Percentiles rank a stretch among this genome's conserved stretches.
These are phyloP conservation scores for carrot (Daucus carota) DNA, from an alignment of 129 eudicot species.

Conservation along the genomic window DNA sequence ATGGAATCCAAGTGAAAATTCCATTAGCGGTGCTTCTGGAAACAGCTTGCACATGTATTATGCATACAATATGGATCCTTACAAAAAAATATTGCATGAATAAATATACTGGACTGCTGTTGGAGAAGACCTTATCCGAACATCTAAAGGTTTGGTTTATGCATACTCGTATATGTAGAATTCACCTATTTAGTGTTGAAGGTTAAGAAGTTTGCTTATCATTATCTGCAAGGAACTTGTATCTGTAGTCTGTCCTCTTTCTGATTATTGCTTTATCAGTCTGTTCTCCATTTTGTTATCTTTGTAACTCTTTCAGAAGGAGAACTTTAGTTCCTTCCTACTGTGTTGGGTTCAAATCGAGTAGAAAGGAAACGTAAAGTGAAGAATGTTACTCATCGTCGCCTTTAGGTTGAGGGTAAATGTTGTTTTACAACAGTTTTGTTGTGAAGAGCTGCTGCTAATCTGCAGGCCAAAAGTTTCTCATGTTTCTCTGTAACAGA, in stretches of 20 bases:
- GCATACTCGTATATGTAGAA: not conserved
- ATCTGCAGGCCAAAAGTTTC: not conserved
- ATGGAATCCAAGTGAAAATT: slow-evolving; percentile 90
- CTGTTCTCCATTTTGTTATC: not conserved
- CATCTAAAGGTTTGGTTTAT: not conserved
- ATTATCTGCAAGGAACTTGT: not conserved
- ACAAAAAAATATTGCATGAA: slow-evolving; percentile 18
- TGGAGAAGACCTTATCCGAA: not conserved
- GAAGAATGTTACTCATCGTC: not conserved
- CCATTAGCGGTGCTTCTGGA: slow-evolving; percentile 94
- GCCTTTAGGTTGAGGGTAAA: not conserved
- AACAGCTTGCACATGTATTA: slow-evolving; percentile 99
- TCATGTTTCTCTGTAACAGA: not conserved
- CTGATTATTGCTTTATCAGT: no score
- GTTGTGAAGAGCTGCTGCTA: slow-evolving; percentile 1
- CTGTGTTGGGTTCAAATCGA: not conserved
- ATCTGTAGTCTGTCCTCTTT: not conserved
- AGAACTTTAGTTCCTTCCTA: not conserved
- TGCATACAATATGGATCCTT: slow-evolving; percentile 36
- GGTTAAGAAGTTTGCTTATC: not conserved
- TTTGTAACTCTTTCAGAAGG: not conserved
- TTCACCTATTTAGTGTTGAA: not conserved
- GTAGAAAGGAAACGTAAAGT: not conserved
- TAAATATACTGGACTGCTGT: not conserved
- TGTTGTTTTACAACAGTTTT: no score